These are phyloP conservation scores for Trichothecium roseum DNA, from an alignment of 2,329 filamentous ascomycete genomes.

Conservation along the genomic window DNA sequence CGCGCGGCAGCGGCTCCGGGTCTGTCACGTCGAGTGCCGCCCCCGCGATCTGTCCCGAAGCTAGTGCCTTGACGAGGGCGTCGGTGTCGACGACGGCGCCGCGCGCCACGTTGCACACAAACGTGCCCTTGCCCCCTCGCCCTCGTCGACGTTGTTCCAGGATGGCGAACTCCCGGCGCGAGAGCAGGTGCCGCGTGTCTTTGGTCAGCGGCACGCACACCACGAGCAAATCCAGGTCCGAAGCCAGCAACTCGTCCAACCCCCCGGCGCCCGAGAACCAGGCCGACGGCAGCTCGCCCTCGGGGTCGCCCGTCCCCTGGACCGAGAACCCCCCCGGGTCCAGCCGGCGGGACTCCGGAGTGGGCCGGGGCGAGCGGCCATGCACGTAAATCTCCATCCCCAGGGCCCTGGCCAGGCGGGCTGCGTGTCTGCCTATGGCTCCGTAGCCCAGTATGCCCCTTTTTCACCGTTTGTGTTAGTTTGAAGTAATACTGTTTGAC, in stretches of 20 bases:
- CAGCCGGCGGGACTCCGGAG: slow-evolving; percentile 44
- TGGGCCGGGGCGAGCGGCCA: slow-evolving; percentile 49
- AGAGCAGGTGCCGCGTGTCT: slow-evolving; percentile 28
- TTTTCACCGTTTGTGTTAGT: background rate
- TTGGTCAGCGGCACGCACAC: slow-evolving; percentile 29
- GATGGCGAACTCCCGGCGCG: slow-evolving; percentile 29
- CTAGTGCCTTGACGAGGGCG: slow-evolving; percentile 47
- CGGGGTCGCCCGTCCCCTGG: slow-evolving; percentile 44
- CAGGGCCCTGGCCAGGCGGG: slow-evolving; percentile 41
- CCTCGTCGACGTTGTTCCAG: slow-evolving; percentile 16
- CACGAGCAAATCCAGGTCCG: slow-evolving; percentile 32
- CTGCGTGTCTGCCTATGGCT: slow-evolving; percentile 31
- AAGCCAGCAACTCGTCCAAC: slow-evolving; percentile 30
- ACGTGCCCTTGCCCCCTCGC: slow-evolving; percentile 28
- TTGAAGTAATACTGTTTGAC: too few species aligned
- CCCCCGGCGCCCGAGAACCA: slow-evolving; percentile 33
- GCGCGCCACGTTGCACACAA: slow-evolving; percentile 56
- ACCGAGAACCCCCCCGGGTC: slow-evolving; percentile 50
- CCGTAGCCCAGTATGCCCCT: slow-evolving; percentile 33
- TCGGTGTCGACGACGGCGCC: slow-evolving; percentile 30
- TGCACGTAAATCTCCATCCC: slow-evolving; percentile 61
- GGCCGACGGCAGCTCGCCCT: slow-evolving; percentile 26
- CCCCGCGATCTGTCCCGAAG: slow-evolving; percentile 30
- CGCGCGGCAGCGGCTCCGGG: slow-evolving; percentile 56
- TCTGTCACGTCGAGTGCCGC: slow-evolving; percentile 64